Conservation (phyloP, 306 rosid species). For the Vigna mungo region DNA sequence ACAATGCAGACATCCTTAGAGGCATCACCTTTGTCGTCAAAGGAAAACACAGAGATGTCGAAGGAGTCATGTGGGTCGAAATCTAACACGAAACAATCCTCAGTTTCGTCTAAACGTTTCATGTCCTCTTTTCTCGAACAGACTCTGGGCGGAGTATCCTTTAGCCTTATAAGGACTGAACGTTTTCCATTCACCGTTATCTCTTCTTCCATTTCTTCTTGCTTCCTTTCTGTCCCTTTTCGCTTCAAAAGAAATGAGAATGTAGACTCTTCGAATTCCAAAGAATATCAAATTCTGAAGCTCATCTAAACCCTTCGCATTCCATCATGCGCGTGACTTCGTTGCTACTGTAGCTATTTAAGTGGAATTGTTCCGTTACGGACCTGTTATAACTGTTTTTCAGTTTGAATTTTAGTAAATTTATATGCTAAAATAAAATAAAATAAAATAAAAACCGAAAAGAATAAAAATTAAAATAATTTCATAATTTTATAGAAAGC, state of each 20-base stretch:
- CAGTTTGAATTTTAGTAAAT: too few species aligned
- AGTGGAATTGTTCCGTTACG: too few species aligned
- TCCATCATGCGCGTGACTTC: not conserved
- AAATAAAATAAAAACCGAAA: too few species aligned
- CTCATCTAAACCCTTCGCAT: not conserved
- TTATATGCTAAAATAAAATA: too few species aligned
- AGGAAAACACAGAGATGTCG: constrained; percentile 40
- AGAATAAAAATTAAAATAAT: too few species aligned
- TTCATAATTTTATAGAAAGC: too few species aligned
- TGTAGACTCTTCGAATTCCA: not conserved
- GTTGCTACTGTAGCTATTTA: too few species aligned
- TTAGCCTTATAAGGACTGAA: not conserved
- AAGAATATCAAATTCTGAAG: not conserved
- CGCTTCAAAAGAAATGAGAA: not conserved
- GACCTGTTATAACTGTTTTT: too few species aligned
- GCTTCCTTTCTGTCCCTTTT: not conserved
- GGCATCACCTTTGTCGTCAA: not conserved
- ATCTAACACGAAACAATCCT: constrained; percentile 74
- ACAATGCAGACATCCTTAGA: constrained; percentile 47
- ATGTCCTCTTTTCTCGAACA: constrained; percentile 53
- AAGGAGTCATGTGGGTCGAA: constrained; percentile 58
- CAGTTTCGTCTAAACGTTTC: constrained; percentile 58
- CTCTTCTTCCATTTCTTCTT: constrained; percentile 32
- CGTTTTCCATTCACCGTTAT: not conserved
- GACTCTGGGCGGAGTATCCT: constrained; percentile 46